Base-by-base conservation (phyloP, 2,329 filamentous ascomycete species). In the Talaromyces sp. region DNA sequence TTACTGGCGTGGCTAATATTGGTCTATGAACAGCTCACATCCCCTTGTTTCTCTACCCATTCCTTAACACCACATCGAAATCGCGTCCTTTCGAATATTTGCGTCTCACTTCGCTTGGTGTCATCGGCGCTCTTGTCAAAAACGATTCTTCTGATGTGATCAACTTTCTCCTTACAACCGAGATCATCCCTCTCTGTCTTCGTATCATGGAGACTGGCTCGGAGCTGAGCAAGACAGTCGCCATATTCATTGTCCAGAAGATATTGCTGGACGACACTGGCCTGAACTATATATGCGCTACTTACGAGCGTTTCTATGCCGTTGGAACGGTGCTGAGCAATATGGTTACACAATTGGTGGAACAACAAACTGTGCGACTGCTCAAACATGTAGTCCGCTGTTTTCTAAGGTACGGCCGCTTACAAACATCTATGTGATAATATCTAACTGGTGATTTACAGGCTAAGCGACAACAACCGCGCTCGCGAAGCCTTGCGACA, bases 221-320 rank as follows among this genome's bases (percentile, higher is more conserved):
- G 0, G 95, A 99, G 77, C 84, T 99, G 63, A 97, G 92, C 82
- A 99, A 99, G 82, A 99, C 95, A 0, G 95, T 99, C 14, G 95
- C 95, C 61, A 99, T 99, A 70, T 99, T 99, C 80, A 99, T 99
- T 69, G 95, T 99, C 19, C 95, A 99, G 78, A 99, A 99, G 83
- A 99, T 99, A 27, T 80, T 99, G 57, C 85, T 99, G 2, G 95
- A 99, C 72, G 95, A 99, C 70, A 93, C 96, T 69, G 95, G 95
- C 4, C 84, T 99, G 64, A 95, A 95, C 71, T 99, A 99, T 77
- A 99, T 99, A 62, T 99, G 95, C 78, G 93, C 96, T 65, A 99
- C 95, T 0, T 99, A 99, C 70, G 95, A 99, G 81, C 86, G 95
- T 21, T 99, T 99, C 78, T 99, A 98, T 69, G 95, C 95, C 8